Base-by-base conservation (phyloP, 164 flowering plant genomes). In the Umbellularia californica region DNA sequence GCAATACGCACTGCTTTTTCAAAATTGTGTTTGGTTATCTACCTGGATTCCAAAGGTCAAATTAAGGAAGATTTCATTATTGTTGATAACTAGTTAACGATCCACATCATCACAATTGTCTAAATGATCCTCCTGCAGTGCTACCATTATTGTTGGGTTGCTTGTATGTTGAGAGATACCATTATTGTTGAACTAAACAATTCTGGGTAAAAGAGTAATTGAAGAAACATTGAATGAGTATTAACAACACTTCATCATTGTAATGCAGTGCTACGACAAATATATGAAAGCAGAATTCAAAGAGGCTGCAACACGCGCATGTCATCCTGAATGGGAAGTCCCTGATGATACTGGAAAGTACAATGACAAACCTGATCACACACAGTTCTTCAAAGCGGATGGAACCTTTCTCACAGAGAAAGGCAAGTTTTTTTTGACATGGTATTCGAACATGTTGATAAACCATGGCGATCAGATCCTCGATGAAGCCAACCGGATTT, bases 381-480 rank as follows among this genome's bases (percentile, higher is more conserved):
- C 97, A 9, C 80, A 76, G 17, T 95, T 95, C 81, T 93, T 95
- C 72, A 47, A 70, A 77, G n/a, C 81, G 27, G 79, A 86, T 41
- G 92, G 97, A 35, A 85, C 92, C 20, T 94, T 87, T 82, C 81
- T 72, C 2, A 80, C 86, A 5, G 95, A 91, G 65, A 74, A 83
- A 74, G 99, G 97, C n/a, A 88, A 85, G 82, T 93, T 91, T 76
- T 95, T 95, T 85, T 77, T 93, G 72, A 85, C 88, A 58, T 95
- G 97, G 97, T 95, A 95, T 65, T 95, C 97, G 3, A 88, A 81
- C 82, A 87, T 79, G 81, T 76, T 95, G 58, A 73, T 93, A 50
- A 58, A 10, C 51, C 99, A 95, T 79, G 99, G 93, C 10, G 97
- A 93, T 86, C 88, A 89, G 79, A 90, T 93, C 76, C 88, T 95